Conservation (phyloP, 805 yeast genomes). For the Metschnikowia lochheadii region DNA sequence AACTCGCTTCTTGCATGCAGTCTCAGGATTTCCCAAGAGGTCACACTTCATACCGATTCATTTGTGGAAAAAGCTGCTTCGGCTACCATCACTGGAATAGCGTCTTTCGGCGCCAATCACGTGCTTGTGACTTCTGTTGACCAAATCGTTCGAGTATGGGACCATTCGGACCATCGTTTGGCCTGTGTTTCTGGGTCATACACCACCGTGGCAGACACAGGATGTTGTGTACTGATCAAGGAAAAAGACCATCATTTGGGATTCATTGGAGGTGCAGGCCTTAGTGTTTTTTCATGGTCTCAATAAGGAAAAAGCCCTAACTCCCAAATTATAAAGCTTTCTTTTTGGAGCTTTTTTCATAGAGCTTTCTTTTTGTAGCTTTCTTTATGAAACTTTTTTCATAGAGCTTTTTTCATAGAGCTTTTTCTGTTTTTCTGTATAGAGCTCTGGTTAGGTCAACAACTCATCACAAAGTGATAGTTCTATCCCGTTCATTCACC, state of each 20-base stretch:
- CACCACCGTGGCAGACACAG: constrained; percentile 90
- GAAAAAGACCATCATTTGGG: constrained; percentile 28
- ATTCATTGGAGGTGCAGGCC: constrained; percentile 78
- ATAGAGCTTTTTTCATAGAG: no score
- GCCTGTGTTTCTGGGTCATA: constrained; percentile 40
- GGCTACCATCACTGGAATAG: constrained; percentile 74
- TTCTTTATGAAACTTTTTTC: no score
- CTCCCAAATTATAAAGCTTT: no score
- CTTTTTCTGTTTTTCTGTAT: no score
- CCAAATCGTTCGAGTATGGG: constrained; percentile 72
- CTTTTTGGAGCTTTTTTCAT: no score
- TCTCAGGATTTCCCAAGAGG: constrained; percentile 2
- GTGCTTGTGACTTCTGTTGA: constrained; percentile 72
- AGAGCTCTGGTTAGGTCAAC: no score
- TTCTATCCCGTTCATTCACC: no score
- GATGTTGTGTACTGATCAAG: constrained; percentile 50
- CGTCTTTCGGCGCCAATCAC: constrained; percentile 22
- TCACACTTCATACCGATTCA: constrained; percentile 22
- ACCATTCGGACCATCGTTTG: constrained; percentile 21
- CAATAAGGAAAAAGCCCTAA: not conserved
- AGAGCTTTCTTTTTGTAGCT: no score
- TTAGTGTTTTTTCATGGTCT: constrained; percentile 40
- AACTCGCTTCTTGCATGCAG: constrained; percentile 50
- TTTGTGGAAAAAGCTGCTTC: constrained; percentile 66
- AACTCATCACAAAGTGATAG: no score